Percentiles rank a stretch among this genome's conserved stretches.
Evolutionary conservation across 2,329 filamentous ascomycete species (phyloP).

Genomic region (Xylariaceae sp.): DNA sequence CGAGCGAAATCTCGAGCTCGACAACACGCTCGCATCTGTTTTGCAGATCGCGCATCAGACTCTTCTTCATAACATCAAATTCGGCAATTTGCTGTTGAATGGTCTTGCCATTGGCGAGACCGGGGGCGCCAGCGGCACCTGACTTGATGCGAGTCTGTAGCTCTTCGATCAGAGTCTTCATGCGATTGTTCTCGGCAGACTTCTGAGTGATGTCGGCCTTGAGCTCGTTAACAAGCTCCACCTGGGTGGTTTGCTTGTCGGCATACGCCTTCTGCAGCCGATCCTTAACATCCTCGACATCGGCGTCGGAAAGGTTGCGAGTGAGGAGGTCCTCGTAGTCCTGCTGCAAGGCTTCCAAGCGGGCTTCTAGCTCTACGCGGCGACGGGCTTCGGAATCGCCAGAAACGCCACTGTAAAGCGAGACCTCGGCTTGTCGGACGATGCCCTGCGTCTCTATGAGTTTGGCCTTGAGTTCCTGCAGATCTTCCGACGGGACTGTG

Average conservation of each 20-base stretch:
- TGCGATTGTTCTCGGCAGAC: constrained; percentile 72
- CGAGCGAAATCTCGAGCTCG: constrained; percentile 93
- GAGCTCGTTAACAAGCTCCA: constrained; percentile 69
- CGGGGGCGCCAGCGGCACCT: constrained; percentile 45
- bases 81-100: constrained; percentile 97
- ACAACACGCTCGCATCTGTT: constrained; percentile 98
- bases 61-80: constrained; percentile 99
- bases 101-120: constrained; percentile 78
- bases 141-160: constrained; percentile 69
- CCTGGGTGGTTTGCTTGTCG: constrained; percentile 67
- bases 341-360: constrained; percentile 66
- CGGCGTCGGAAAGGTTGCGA: constrained; percentile 69
- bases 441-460: constrained; percentile 88
- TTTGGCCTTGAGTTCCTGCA: constrained; percentile 69
- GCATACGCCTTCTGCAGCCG: constrained; percentile 72
- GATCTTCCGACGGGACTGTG: constrained; percentile 72
- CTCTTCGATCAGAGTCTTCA: constrained; percentile 76
- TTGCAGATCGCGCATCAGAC: constrained; percentile 94
- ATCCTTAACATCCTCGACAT: constrained; percentile 79
- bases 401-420: constrained; percentile 65
- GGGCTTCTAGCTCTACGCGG: constrained; percentile 70
- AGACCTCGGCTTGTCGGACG: constrained; percentile 85
- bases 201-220: constrained; percentile 71
- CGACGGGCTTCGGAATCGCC: constrained; percentile 61
- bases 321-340: constrained; percentile 82